Base-by-base conservation (phyloP, 495 filamentous ascomycete species). In the Platismatia glauca region DNA sequence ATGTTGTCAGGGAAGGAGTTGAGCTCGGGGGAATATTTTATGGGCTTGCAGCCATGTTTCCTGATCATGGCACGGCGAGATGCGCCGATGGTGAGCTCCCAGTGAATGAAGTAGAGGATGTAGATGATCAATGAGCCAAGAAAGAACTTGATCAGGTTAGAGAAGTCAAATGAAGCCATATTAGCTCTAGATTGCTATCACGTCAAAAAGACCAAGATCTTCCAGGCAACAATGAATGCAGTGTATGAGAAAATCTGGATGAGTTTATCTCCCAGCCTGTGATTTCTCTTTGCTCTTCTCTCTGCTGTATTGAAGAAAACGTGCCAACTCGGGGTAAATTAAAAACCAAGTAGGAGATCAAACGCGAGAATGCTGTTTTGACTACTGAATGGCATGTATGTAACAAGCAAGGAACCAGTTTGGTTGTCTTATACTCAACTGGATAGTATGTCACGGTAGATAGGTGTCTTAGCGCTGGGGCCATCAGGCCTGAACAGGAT, bases 11-110 rank as follows among this genome's bases (percentile, higher is more conserved):
- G 56, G n/a, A 62, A 66, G 37, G 48, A 55, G 33, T 68, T 52
- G 34, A 60, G 61, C 27, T 66, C 64, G 13, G 56, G 27, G 34
- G 18, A 52, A 20, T 52, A 24, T 24, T 43, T 61, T 27, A 66
- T 50, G 33, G 66, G 64, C 41, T 68, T 55, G 31, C 66, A 68
- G 60, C 66, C 66, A 66, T 68, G 34, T 27, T 68, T 18, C 22
- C 56, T 61, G 52, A 66, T 63, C 12, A 68, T 39, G 29, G 59
- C 57, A 24, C 66, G 64, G 39, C 64, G 66, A 24, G 56, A 59
- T 22, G 60, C 60, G 22, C 66, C 66, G 9, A 57, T 53, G 13
- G 64, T 68, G 48, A 63, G 35, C 41, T 68, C 64, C 66, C 66
- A 68, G 31, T 61, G 46, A 12, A 53, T 27, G 33, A 57, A 63